phyloP scores from a whole-genome alignment of 208 protist species.

The Polymyxa betae region DNA sequence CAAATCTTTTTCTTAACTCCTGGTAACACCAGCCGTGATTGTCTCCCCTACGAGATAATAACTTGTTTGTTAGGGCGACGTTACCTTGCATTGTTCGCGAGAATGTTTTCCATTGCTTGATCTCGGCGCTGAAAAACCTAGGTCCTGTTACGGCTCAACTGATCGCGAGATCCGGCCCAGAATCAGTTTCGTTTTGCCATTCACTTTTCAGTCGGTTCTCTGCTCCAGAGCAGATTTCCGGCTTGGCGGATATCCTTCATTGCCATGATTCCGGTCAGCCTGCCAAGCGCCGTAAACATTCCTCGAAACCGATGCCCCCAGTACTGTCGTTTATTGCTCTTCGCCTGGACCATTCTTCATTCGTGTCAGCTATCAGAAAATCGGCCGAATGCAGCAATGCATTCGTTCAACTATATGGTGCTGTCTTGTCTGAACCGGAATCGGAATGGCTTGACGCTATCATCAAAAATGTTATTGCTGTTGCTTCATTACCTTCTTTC shows the following conservation, averaged over 20 bases:
- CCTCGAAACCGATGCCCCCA: neutral
- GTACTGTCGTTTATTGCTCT: neutral
- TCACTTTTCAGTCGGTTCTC: neutral
- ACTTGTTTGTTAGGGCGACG: too few relatives aligned
- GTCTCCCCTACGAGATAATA: too few relatives aligned
- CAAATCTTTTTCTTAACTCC: too few relatives aligned
- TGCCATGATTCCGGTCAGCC: neutral
- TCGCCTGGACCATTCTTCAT: neutral
- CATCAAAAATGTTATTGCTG: neutral
- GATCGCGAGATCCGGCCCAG: neutral
- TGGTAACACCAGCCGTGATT: too few relatives aligned
- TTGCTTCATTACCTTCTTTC: neutral
- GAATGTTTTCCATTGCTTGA: neutral
- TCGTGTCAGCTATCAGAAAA: neutral
- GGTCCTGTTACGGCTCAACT: neutral
- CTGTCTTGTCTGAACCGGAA: neutral
- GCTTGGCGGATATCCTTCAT: neutral
- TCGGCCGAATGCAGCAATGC: neutral
- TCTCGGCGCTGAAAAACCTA: neutral
- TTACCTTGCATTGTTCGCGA: neutral
- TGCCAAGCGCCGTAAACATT: neutral
- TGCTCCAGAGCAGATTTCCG: neutral
- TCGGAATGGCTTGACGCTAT: neutral
- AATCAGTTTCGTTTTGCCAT: neutral
- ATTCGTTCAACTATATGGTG: neutral